Evolutionary conservation across 257 asterid species (phyloP).

Genomic region (Capsicum rhomboideum): DNA sequence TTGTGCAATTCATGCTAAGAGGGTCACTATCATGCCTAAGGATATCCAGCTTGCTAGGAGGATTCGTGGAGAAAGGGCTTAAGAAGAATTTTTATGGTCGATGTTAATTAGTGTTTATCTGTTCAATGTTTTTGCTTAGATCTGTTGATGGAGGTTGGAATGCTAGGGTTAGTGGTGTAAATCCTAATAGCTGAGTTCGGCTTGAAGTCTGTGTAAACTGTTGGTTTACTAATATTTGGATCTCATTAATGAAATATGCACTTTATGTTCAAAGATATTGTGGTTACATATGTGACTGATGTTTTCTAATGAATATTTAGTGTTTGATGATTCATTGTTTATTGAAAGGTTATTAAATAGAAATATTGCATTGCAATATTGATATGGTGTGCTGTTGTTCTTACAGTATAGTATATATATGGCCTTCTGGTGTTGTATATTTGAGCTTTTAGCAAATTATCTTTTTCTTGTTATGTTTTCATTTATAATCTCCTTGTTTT

Average conservation of each 20-base stretch:
- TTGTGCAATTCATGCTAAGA: constrained; percentile 62
- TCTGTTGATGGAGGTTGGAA: no score
- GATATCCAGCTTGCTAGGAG: constrained; percentile 65
- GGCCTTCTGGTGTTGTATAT: no score
- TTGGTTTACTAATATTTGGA: not conserved
- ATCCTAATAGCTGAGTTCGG: not conserved
- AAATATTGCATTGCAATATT: no score
- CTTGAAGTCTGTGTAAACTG: not conserved
- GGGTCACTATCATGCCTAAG: constrained; percentile 71
- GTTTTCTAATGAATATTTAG: no score
- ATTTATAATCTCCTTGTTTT: no score
- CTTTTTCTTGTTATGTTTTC: no score
- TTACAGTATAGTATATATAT: no score
- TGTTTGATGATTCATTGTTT: no score
- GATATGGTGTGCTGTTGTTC: no score
- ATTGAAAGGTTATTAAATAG: no score
- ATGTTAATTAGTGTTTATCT: not conserved
- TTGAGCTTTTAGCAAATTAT: no score
- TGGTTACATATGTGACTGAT: not conserved
- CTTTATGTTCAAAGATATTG: not conserved
- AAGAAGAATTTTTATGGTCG: not conserved
- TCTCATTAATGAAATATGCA: not conserved
- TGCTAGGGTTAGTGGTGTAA: not conserved
- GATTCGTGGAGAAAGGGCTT: constrained; percentile 62
- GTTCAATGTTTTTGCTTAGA: no score